Percentiles rank a stretch among this genome's conserved stretches.
These are phyloP conservation scores for Elsinoe ampelina DNA, from an alignment of 2,329 filamentous ascomycete species.

Conservation along the genomic window DNA sequence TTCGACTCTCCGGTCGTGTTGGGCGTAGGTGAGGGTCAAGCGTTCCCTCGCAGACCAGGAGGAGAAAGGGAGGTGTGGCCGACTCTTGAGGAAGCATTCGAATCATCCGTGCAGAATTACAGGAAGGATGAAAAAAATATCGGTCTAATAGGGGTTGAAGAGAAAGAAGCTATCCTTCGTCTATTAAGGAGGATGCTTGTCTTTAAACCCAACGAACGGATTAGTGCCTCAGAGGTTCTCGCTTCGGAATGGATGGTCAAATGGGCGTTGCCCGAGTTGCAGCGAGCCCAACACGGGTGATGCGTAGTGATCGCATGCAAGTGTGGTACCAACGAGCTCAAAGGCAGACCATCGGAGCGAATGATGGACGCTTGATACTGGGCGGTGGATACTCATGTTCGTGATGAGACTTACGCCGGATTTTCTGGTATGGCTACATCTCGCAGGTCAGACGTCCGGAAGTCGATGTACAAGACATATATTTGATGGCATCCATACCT, in stretches of 20 bases:
- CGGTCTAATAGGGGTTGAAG: neutral
- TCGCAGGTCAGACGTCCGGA: too few relatives aligned
- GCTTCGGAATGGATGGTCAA: conserved; percentile 1
- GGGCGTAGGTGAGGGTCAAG: too few relatives aligned
- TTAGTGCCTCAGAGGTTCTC: neutral
- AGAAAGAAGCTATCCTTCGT: neutral
- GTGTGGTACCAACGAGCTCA: too few relatives aligned
- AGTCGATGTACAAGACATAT: too few relatives aligned
- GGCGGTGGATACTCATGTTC: too few relatives aligned
- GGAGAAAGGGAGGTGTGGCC: neutral
- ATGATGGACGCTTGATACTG: too few relatives aligned
- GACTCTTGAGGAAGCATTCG: neutral
- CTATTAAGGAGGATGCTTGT: neutral
- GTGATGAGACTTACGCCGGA: too few relatives aligned
- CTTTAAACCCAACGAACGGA: neutral
- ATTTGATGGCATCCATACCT: too few relatives aligned
- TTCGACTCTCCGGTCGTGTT: neutral
- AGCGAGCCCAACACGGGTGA: neutral
- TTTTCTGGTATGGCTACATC: too few relatives aligned
- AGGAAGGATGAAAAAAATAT: neutral
- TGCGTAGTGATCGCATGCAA: too few relatives aligned
- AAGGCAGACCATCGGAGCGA: too few relatives aligned
- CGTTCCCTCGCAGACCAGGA: neutral
- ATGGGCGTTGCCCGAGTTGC: neutral
- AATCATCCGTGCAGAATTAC: neutral